Conservation (phyloP, 2,329 filamentous ascomycete species). For the Diaporthe humulicola region DNA sequence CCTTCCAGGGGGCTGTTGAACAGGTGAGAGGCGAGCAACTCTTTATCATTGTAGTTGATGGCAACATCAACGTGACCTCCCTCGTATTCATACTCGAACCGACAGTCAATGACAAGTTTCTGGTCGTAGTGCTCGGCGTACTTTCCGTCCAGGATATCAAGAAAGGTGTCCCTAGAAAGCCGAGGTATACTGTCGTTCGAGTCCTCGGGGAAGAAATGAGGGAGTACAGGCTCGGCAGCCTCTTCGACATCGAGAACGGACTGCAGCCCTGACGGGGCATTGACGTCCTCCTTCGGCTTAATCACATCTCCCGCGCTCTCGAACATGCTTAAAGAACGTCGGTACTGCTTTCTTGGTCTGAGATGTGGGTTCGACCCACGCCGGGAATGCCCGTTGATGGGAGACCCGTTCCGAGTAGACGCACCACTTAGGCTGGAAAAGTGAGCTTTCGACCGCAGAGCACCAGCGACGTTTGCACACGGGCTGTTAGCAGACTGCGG, state of each 20-base stretch:
- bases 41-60: constrained; percentile 97
- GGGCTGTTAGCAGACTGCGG: constrained; percentile 73
- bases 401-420: constrained; percentile 79
- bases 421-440: constrained; percentile 69
- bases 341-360: constrained; percentile 88
- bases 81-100: constrained; percentile 98
- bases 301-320: constrained; percentile 91
- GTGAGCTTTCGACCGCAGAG: constrained; percentile 70
- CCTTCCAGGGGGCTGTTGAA: constrained; percentile 77
- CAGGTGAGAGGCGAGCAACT: constrained; percentile 82
- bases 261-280: constrained; percentile 68
- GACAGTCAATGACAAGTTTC: constrained; percentile 92
- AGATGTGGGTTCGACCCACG: constrained; percentile 79
- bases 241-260: constrained; percentile 89
- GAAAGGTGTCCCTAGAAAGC: constrained; percentile 84
- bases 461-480: constrained; percentile 66
- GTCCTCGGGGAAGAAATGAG: constrained; percentile 85
- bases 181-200: constrained; percentile 89
- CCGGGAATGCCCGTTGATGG: constrained; percentile 77
- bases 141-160: constrained; percentile 89
- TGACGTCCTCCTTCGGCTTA: constrained; percentile 78
- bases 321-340: constrained; percentile 97
- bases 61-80: constrained; percentile 95
- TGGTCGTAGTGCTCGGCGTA: constrained; percentile 83
- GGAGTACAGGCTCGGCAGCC: constrained; percentile 78